phyloP scores from a whole-genome alignment of 345 rosid genomes.

The Xanthoceras sorbifolium region DNA sequence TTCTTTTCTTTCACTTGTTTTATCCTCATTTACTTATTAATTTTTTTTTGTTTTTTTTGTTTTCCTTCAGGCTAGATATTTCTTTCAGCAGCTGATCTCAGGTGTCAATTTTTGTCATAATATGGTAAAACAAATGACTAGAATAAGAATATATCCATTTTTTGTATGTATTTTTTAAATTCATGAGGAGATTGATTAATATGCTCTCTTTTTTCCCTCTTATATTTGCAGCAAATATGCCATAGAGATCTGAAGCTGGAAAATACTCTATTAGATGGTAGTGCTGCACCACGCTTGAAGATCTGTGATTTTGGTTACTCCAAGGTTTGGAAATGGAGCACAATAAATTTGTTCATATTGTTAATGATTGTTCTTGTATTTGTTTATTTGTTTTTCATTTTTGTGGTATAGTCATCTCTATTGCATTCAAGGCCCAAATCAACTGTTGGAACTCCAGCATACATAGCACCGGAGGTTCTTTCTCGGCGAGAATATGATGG shows the following conservation, averaged over 20 bases:
- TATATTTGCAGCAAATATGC: conserved; percentile 80
- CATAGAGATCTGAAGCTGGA: conserved; percentile 94
- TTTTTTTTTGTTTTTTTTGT: background rate
- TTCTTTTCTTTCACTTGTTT: conserved; percentile 6
- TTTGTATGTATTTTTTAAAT: background rate
- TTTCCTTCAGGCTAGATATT: conserved; percentile 73
- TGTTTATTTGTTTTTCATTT: background rate
- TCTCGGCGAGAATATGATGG: conserved; percentile 85
- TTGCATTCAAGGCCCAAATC: conserved; percentile 94
- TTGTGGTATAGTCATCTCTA: conserved; percentile 63
- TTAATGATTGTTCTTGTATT: background rate
- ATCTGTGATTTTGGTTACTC: conserved; percentile 97
- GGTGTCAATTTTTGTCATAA: conserved; percentile 82
- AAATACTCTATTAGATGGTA: conserved; percentile 88
- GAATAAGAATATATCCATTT: background rate
- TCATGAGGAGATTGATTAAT: background rate
- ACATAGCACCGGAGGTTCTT: conserved; percentile 92
- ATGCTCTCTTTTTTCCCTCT: background rate
- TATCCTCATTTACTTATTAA: background rate
- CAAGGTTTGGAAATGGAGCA: conserved; percentile 46
- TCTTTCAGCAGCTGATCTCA: conserved; percentile 89
- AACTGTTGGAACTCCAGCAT: conserved; percentile 94
- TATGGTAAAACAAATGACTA: conserved; percentile 47
- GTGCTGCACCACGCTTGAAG: conserved; percentile 88
- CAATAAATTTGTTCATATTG: background rate